Conservation (phyloP, 2,329 filamentous ascomycete species). For the Sporothrix mexicana region DNA sequence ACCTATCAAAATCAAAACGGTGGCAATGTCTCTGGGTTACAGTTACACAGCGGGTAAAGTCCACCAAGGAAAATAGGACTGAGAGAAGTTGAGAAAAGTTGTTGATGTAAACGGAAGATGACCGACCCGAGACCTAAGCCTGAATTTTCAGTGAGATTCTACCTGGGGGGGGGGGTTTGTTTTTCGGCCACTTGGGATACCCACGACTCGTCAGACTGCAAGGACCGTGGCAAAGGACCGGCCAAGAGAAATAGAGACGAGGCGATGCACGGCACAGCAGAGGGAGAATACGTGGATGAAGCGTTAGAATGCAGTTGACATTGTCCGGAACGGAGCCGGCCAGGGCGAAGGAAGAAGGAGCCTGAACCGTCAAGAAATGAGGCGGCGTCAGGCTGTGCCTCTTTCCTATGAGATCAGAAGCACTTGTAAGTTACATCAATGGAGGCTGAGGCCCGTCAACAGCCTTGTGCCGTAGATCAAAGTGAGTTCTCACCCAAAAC, state of each 20-base stretch:
- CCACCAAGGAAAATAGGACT: background rate
- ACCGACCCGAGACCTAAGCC: background rate
- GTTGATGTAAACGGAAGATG: background rate
- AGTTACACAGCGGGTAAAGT: conserved; percentile 16
- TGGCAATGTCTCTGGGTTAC: background rate
- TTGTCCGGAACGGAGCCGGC: background rate
- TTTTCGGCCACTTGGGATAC: too few relatives aligned
- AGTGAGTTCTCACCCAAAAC: background rate
- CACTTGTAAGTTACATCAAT: background rate
- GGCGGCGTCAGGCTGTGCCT: background rate
- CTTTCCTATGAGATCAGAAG: too few relatives aligned
- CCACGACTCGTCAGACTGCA: background rate
- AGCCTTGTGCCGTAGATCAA: background rate
- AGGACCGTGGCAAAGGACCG: conserved; percentile 14
- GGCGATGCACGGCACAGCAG: conserved; percentile 19
- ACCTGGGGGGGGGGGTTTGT: too few relatives aligned
- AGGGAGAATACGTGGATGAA: background rate
- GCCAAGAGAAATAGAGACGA: background rate
- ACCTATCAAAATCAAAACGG: background rate
- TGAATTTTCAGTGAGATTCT: background rate
- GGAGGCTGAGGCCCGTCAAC: background rate
- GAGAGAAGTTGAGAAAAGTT: background rate
- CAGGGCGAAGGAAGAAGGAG: background rate
- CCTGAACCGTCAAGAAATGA: background rate
- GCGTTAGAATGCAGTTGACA: background rate